phyloP scores from a whole-genome alignment of 2,329 filamentous ascomycete genomes.

The Phialemonium atrogriseum region DNA sequence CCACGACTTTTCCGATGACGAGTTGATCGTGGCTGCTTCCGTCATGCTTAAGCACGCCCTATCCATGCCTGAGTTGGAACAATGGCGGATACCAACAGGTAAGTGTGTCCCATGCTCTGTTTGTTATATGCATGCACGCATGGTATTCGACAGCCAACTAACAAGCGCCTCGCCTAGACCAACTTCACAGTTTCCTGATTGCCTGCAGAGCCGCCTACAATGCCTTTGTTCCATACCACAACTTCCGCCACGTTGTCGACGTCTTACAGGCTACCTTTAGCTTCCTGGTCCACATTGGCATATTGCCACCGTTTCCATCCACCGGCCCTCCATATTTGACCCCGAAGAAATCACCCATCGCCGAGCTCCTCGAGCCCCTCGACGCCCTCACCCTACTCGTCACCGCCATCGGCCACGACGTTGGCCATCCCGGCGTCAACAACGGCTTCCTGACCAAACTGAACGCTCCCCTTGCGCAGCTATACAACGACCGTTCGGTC shows the following conservation, averaged over 20 bases:
- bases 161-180: slow-evolving; percentile 48
- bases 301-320: slow-evolving; percentile 59
- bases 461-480: slow-evolving; percentile 84
- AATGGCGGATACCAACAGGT: slow-evolving; percentile 75
- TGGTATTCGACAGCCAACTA: slow-evolving; percentile 2
- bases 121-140: too few species aligned
- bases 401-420: slow-evolving; percentile 95
- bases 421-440: slow-evolving; percentile 95
- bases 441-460: slow-evolving; percentile 91
- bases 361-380: slow-evolving; percentile 70
- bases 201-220: slow-evolving; percentile 94
- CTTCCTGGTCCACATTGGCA: slow-evolving; percentile 75
- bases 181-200: slow-evolving; percentile 76
- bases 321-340: slow-evolving; percentile 16
- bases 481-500: slow-evolving; percentile 96
- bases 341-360: slow-evolving; percentile 54
- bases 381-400: slow-evolving; percentile 85
- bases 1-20: slow-evolving; percentile 83
- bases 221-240: slow-evolving; percentile 92
- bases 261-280: slow-evolving; percentile 89
- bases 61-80: slow-evolving; percentile 68
- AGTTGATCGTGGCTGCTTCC: slow-evolving; percentile 77
- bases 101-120: slow-evolving; percentile 31
- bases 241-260: slow-evolving; percentile 95
- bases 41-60: slow-evolving; percentile 88